A percentile compares a stretch with the other conserved stretches of the same genome.
Evolutionary conservation across 1,284 basidiomycete species (phyloP).

Genomic region (Ustilago cynodontis): DNA sequence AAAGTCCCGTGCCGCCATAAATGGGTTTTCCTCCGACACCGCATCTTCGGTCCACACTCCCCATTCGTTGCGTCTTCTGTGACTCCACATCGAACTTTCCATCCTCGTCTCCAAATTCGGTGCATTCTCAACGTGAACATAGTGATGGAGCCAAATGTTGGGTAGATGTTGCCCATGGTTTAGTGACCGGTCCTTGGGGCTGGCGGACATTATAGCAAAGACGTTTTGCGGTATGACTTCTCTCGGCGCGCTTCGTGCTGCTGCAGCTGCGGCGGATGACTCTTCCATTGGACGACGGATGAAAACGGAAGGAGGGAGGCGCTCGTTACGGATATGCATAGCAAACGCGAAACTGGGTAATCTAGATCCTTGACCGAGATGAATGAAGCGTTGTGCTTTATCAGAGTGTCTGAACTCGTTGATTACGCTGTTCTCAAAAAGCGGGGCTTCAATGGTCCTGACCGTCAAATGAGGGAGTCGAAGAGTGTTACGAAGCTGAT

Average conservation of each 20-base stretch:
- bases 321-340: not conserved
- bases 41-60: not conserved
- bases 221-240: not conserved
- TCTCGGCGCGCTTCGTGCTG: too few species aligned
- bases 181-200: not conserved
- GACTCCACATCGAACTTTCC: not conserved
- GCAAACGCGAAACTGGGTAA: not conserved
- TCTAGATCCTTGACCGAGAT: not conserved
- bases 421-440: not conserved
- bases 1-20: not conserved
- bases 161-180: not conserved
- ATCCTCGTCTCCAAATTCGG: not conserved
- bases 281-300: too few species aligned
- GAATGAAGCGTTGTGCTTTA: not conserved
- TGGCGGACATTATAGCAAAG: not conserved
- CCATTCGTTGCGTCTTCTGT: not conserved
- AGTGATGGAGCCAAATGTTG: not conserved
- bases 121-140: not conserved
- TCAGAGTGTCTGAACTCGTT: not conserved
- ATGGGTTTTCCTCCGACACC: not conserved
- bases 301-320: too few species aligned
- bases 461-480: not conserved
- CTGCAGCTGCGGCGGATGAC: too few species aligned
- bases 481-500: not conserved
- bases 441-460: not conserved